Percentiles rank a stretch among this genome's conserved stretches.
These are phyloP conservation scores for Balamuthia mandrillaris DNA, from an alignment of 208 protist genomes.

Conservation along the genomic window DNA sequence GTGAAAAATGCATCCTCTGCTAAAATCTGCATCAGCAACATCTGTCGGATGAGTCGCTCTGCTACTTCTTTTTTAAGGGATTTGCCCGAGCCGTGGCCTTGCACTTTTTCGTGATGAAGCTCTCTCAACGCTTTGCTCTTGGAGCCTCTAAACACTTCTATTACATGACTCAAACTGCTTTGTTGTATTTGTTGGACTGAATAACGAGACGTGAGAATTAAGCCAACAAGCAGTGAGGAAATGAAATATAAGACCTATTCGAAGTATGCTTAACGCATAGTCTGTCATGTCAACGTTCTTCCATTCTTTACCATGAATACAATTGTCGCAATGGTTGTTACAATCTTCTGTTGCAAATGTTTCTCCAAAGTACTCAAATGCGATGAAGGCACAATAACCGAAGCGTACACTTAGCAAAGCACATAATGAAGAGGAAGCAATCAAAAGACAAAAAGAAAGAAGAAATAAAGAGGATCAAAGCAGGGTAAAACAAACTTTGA, in stretches of 20 bases:
- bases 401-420: neutral
- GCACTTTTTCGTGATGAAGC: neutral
- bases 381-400: neutral
- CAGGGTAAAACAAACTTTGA: neutral
- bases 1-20: neutral
- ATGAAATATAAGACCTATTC: neutral
- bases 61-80: neutral
- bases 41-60: neutral
- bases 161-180: neutral
- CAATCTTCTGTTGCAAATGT: neutral
- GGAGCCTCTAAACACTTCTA: neutral
- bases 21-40: neutral
- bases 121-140: neutral
- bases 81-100: neutral
- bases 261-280: neutral
- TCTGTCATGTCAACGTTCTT: neutral
- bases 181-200: neutral
- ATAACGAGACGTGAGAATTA: neutral
- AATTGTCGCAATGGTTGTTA: neutral
- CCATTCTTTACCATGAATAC: neutral
- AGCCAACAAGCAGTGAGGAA: neutral
- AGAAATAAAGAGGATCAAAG: neutral
- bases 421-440: neutral
- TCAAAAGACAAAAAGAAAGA: neutral
- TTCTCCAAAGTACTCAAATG: neutral